Percentiles rank a stretch among this genome's conserved stretches.
phyloP scores from a whole-genome alignment of 768 basidiomycete species.

The Ramaria sp. region DNA sequence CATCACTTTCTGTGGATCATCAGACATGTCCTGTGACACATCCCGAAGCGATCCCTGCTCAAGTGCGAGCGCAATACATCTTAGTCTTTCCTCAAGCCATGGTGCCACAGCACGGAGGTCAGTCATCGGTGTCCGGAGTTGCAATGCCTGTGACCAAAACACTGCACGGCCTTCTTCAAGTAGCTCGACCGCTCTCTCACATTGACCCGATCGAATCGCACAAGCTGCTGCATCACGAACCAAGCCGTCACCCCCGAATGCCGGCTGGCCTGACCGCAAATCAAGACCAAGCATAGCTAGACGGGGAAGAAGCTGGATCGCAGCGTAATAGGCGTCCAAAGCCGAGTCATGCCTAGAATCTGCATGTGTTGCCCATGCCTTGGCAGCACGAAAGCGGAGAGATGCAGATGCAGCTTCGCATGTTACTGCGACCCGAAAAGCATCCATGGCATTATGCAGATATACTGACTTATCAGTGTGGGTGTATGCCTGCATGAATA shows the following conservation, averaged over 20 bases:
- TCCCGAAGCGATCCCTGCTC: no score
- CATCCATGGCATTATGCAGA: not conserved
- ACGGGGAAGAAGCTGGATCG: conserved; percentile 17
- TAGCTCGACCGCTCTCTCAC: conserved; percentile 19
- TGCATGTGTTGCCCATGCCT: not conserved
- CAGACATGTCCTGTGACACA: not conserved
- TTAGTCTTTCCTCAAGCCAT: conserved; percentile 14
- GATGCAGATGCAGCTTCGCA: not conserved
- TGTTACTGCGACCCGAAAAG: not conserved
- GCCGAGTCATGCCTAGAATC: conserved; percentile 18
- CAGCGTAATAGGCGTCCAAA: conserved; percentile 19
- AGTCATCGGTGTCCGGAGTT: conserved; percentile 13
- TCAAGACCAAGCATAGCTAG: conserved; percentile 13
- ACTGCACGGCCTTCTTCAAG: conserved; percentile 24
- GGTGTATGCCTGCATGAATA: not conserved
- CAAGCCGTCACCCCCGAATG: conserved; percentile 11
- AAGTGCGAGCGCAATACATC: conserved; percentile 10
- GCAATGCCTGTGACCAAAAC: conserved; percentile 22
- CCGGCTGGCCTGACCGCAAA: conserved; percentile 14
- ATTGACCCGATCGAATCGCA: conserved; percentile 16
- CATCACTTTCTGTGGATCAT: not conserved
- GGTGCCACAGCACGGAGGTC: conserved; percentile 5
- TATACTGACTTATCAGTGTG: not conserved
- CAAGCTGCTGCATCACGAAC: conserved; percentile 20
- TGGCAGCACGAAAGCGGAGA: not conserved